Evolutionary conservation across 2,329 filamentous ascomycete species (phyloP).

Genomic region (Fonsecaea pugnacius): DNA sequence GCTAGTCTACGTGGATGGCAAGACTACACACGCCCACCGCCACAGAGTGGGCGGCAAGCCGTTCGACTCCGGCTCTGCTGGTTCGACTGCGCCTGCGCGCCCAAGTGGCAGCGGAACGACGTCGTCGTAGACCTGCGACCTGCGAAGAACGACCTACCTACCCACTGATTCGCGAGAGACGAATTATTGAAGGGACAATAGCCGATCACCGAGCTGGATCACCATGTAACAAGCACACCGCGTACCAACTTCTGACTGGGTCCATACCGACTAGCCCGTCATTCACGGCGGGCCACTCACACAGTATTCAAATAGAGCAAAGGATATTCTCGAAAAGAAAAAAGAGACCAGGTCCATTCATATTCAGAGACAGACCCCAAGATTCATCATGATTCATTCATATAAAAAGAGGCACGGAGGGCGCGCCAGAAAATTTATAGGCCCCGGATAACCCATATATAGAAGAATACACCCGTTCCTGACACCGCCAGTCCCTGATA

Average conservation of each 20-base stretch:
- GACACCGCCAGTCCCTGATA: background rate
- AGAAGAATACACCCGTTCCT: background rate
- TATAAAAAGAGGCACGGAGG: background rate
- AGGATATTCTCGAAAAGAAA: background rate
- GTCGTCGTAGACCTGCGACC: no score
- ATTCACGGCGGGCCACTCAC: no score
- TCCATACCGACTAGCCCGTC: no score
- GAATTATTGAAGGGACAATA: no score
- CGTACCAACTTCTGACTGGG: no score
- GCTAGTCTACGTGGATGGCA: conserved; percentile 16
- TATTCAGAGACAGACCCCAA: background rate
- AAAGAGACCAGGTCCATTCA: background rate
- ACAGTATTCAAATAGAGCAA: no score
- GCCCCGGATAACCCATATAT: background rate
- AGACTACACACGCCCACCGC: background rate
- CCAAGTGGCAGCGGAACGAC: background rate
- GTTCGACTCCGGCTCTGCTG: conserved; percentile 2
- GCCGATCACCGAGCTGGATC: no score
- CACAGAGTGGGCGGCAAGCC: conserved; percentile 9
- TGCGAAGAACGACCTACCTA: no score
- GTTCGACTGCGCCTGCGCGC: background rate
- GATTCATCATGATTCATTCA: background rate
- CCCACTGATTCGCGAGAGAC: no score
- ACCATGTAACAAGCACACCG: no score
- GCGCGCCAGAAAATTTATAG: no score